A percentile compares a stretch with the other conserved stretches of the same genome.
Evolutionary conservation across 441 rosid species (phyloP).

Genomic region (Lepidium campestre): DNA sequence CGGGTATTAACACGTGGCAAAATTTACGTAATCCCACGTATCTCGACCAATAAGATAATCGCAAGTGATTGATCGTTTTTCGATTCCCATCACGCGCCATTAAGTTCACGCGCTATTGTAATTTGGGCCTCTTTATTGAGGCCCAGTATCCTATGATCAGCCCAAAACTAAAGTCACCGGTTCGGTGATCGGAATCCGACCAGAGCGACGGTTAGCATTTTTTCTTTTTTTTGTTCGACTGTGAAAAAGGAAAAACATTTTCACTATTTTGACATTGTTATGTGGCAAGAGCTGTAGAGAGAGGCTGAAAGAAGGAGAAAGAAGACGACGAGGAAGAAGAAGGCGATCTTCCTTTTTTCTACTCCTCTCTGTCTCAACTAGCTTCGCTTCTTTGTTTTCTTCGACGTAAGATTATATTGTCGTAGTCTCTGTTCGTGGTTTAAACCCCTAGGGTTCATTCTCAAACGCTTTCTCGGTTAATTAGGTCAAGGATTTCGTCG

Average conservation of each 20-base stretch:
- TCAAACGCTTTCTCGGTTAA: constrained; percentile 1
- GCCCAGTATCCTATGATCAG: neutral
- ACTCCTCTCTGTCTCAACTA: neutral
- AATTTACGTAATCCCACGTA: constrained; percentile 39
- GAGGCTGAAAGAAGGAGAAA: constrained; percentile 9
- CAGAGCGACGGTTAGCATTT: constrained; percentile 6
- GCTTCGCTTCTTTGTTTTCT: neutral
- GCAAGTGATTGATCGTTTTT: neutral
- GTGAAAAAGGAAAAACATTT: constrained; percentile 3
- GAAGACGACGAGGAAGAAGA: constrained; percentile 6
- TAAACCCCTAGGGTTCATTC: constrained; percentile 19
- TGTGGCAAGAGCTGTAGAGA: neutral
- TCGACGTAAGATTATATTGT: constrained; percentile 19
- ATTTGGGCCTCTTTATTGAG: neutral
- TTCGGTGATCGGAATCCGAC: constrained; percentile 14
- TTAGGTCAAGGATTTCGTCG: constrained; percentile 18
- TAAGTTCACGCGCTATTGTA: neutral
- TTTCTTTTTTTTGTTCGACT: neutral
- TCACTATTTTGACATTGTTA: neutral
- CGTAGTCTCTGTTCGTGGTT: neutral
- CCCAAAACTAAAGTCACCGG: constrained; percentile 3
- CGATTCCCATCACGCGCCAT: constrained; percentile 3
- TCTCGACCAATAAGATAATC: constrained; percentile 57
- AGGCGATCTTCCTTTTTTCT: constrained; percentile 2
- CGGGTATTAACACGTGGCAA: constrained; percentile 51